Conservation (phyloP, 1,284 basidiomycete genomes). For the Trichosporon faecale region DNA sequence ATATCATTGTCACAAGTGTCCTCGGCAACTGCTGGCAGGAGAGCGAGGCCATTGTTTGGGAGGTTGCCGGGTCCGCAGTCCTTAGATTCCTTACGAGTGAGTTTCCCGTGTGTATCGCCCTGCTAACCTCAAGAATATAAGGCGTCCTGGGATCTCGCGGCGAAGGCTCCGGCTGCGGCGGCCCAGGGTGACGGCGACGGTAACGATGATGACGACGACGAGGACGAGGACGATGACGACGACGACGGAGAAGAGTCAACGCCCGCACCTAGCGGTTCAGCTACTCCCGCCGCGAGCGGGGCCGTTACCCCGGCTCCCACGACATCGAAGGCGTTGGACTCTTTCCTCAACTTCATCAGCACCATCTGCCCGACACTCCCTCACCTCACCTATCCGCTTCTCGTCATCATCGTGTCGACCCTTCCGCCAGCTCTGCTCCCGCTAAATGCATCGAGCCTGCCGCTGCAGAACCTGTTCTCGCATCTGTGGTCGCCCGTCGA, state of each 20-base stretch:
- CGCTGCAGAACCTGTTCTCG: slow-evolving; percentile 41
- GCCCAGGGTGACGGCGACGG: slow-evolving; percentile 11
- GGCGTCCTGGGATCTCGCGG: slow-evolving; percentile 60
- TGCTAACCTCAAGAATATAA: slow-evolving; percentile 55
- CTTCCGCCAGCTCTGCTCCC: slow-evolving; percentile 38
- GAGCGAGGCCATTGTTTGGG: slow-evolving; percentile 64
- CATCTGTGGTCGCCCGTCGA: slow-evolving; percentile 49
- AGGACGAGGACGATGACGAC: slow-evolving; percentile 45
- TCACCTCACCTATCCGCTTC: slow-evolving; percentile 45
- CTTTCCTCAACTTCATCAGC: slow-evolving; percentile 48
- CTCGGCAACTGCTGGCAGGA: slow-evolving; percentile 76
- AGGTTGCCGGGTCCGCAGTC: slow-evolving; percentile 66
- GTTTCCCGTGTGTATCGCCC: slow-evolving; percentile 53
- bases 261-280: slow-evolving; percentile 33
- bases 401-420: slow-evolving; percentile 45
- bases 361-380: slow-evolving; percentile 46
- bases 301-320: background rate
- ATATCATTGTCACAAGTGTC: slow-evolving; percentile 59
- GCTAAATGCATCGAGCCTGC: slow-evolving; percentile 25
- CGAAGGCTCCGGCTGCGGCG: background rate
- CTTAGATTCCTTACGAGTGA: slow-evolving; percentile 63
- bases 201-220: slow-evolving; percentile 25
- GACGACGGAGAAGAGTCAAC: slow-evolving; percentile 50
- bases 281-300: slow-evolving; percentile 7
- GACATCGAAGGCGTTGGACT: slow-evolving; percentile 57